Evolutionary conservation across 2,329 filamentous ascomycete genomes (phyloP), one percentile per base, ranked within the genome.

Genomic region (Ramularia collo-cygni): DNA sequence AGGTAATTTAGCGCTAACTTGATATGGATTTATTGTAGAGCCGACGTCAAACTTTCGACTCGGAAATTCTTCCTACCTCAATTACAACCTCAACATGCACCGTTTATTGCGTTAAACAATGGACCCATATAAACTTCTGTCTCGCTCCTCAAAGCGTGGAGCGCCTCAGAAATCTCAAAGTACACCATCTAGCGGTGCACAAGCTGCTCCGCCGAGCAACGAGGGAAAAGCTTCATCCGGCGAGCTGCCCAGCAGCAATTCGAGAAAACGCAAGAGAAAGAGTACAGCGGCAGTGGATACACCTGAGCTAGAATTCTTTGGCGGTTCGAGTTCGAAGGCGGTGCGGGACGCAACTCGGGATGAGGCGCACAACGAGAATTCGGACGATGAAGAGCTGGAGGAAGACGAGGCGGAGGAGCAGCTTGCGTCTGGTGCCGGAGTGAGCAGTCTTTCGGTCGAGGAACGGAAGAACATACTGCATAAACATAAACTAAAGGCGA

Each of bases 81-180:
- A 18, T 13, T n/a, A 17, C 16, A 10, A 17, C 31, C 17, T 17
- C 31, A 10, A 24, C 21, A 24, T 24, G 21, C 6, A 24, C 21
- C 6, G 10, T n/a, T 10, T 16, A 10, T 33, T 9, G 31, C 13
- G 14, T n/a, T 8, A 6, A 19, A 10, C 16, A n/a, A 85, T 85
- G 81, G 82, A 88, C 64, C 79, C 86, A 39, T 69, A 86, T 56
- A 85, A 80, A 55, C 67, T 88, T 21, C 68, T 88, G 43, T 85
- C 83, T 26, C 74, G 83, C 36, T 81, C 81, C 42, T 57, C 67
- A 4, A 70, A 65, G 42, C 69, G 64, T 35, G 45, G 54, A 8
- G 53, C 57, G 13, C 46, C 58, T 9, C 48, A 4, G 57, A 62
- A 28, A 57, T 61, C 19, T 54, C 53, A 19, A 14, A 73, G 69